Evolutionary conservation across 805 yeast genomes (phyloP).

Genomic region (Monosporozyma aerobia): DNA sequence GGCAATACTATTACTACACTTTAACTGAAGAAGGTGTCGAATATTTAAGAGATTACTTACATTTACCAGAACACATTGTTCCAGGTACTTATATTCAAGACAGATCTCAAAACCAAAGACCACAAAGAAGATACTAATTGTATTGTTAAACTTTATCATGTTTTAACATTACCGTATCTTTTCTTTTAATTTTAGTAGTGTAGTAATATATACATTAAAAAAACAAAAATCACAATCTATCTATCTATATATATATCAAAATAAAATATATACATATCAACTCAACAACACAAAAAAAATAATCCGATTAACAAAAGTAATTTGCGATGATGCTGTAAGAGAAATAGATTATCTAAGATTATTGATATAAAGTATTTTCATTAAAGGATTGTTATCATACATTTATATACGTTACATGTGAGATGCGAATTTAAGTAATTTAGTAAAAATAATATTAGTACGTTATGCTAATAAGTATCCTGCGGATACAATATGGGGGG

Average conservation of each 20-base stretch:
- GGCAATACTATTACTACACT: slow-evolving; percentile 99
- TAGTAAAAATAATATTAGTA: not conserved
- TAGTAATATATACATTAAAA: not conserved
- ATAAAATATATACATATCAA: not conserved
- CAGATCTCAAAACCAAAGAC: slow-evolving; percentile 70
- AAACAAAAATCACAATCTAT: not conserved
- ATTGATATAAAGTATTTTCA: not conserved
- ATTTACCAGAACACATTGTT: slow-evolving; percentile 96
- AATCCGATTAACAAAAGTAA: not conserved
- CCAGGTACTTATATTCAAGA: slow-evolving; percentile 97
- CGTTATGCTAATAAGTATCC: not conserved
- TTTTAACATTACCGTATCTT: not conserved
- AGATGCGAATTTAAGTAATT: not conserved
- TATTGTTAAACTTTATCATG: slow-evolving; percentile 1
- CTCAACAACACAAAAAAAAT: too few relatives aligned
- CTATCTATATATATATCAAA: not conserved
- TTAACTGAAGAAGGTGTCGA: slow-evolving; percentile 99
- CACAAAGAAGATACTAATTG: slow-evolving; percentile 40
- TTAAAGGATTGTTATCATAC: not conserved
- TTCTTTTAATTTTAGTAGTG: not conserved
- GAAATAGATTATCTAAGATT: too few relatives aligned
- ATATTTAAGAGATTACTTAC: slow-evolving; percentile 94
- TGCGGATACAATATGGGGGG: not conserved
- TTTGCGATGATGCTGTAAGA: too few relatives aligned
- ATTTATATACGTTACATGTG: not conserved